A percentile compares a stretch with the other conserved stretches of the same genome.
Evolutionary conservation across 2,329 filamentous ascomycete genomes (phyloP).

Genomic region (Rhinocladiella similis): DNA sequence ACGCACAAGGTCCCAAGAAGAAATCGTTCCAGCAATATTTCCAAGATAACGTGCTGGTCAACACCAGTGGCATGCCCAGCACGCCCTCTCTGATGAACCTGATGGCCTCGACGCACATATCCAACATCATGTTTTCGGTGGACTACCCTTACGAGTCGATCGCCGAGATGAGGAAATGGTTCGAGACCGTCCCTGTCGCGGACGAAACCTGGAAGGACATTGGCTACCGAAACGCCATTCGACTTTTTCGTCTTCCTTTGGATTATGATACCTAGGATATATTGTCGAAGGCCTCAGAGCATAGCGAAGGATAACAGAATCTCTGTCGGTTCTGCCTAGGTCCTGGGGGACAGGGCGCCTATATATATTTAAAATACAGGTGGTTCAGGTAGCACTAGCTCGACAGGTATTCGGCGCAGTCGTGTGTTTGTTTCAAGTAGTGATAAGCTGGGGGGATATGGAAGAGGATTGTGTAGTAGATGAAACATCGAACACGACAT

Average conservation of each 20-base stretch:
- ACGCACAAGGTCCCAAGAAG: slow-evolving; percentile 14
- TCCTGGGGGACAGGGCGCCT: too few relatives aligned
- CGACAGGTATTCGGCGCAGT: neutral
- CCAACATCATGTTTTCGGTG: slow-evolving; percentile 41
- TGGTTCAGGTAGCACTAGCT: neutral
- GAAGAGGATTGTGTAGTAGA: neutral
- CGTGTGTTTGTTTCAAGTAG: neutral
- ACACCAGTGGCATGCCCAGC: slow-evolving; percentile 15
- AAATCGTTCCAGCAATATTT: slow-evolving; percentile 14
- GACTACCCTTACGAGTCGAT: slow-evolving; percentile 33
- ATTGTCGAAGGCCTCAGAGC: neutral
- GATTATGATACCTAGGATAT: slow-evolving; percentile 1
- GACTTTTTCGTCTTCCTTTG: slow-evolving; percentile 10
- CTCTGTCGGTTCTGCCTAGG: too few relatives aligned
- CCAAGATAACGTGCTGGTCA: slow-evolving; percentile 13
- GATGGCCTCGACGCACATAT: slow-evolving; percentile 38
- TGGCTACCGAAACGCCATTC: slow-evolving; percentile 16
- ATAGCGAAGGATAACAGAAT: too few relatives aligned
- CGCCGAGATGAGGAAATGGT: slow-evolving; percentile 22
- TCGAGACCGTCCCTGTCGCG: slow-evolving; percentile 11
- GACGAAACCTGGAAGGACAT: slow-evolving; percentile 18
- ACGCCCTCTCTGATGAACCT: slow-evolving; percentile 40
- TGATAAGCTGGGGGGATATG: neutral
- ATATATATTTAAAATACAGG: too few relatives aligned
- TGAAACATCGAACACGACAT: too few relatives aligned